Percentiles rank a stretch among this genome's conserved stretches.
phyloP scores from a whole-genome alignment of 1,139 yeast genomes.

The Yamadazyma trypodendri region DNA sequence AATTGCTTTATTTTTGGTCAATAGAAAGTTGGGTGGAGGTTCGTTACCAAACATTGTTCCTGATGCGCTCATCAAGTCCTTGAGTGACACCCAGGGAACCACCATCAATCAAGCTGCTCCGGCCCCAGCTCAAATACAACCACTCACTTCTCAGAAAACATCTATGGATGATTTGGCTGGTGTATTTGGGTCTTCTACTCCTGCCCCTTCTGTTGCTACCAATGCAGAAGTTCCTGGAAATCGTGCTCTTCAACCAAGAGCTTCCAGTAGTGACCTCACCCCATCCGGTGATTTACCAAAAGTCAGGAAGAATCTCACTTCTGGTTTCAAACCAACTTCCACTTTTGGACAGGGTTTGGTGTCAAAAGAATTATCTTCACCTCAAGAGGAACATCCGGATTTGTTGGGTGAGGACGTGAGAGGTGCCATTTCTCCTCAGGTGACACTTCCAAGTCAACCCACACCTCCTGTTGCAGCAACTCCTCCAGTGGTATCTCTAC shows the following conservation, averaged over 20 bases:
- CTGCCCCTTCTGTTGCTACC: slow-evolving; percentile 13
- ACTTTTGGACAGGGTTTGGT: slow-evolving; percentile 64
- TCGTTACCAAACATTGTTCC: slow-evolving; percentile 73
- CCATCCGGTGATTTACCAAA: slow-evolving; percentile 38
- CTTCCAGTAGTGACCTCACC: slow-evolving; percentile 37
- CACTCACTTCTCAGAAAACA: slow-evolving; percentile 35
- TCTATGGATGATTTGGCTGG: slow-evolving; percentile 67
- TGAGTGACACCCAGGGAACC: slow-evolving; percentile 18
- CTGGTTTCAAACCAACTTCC: slow-evolving; percentile 58
- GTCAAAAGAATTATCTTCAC: slow-evolving; percentile 23
- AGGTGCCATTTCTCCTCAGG: slow-evolving; percentile 8
- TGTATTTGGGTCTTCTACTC: slow-evolving; percentile 43
- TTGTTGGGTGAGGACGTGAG: slow-evolving; percentile 28
- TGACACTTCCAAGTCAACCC: slow-evolving; percentile 6
- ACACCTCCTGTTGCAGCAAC: slow-evolving; percentile 4
- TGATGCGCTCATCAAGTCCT: slow-evolving; percentile 44
- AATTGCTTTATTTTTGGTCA: slow-evolving; percentile 90
- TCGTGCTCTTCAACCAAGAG: slow-evolving; percentile 20
- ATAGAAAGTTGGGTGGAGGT: slow-evolving; percentile 74
- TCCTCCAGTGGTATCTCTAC: slow-evolving; percentile 1
- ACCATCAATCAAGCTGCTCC: slow-evolving; percentile 8
- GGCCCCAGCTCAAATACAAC: slow-evolving; percentile 16
- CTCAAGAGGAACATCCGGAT: slow-evolving; percentile 24
- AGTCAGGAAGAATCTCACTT: slow-evolving; percentile 37
- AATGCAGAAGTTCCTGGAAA: slow-evolving; percentile 6